Percentiles rank a stretch among this genome's conserved stretches.
These are phyloP conservation scores for Salix brachista DNA, from an alignment of 345 rosid genomes.

Conservation along the genomic window DNA sequence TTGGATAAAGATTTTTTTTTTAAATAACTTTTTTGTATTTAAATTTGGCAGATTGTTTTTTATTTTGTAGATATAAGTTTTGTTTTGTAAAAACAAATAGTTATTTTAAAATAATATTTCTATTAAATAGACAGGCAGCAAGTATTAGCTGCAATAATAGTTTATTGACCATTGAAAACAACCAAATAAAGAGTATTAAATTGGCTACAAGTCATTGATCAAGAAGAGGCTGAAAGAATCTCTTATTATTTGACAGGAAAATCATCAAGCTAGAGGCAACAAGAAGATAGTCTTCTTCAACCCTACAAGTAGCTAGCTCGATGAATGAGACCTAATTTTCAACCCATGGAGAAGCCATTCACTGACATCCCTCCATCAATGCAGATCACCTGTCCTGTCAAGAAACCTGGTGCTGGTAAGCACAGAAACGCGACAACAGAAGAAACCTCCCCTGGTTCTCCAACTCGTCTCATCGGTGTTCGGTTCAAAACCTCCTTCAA, in stretches of 20 bases:
- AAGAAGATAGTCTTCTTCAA: background rate
- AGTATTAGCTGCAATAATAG: no score
- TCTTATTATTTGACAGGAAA: background rate
- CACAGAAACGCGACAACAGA: background rate
- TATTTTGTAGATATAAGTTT: no score
- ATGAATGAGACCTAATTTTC: background rate
- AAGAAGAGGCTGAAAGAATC: no score
- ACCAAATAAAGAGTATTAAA: no score
- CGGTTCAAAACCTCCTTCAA: background rate
- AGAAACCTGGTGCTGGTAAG: background rate
- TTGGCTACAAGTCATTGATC: no score
- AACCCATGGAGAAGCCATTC: background rate
- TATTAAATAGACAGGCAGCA: no score
- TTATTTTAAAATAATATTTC: no score
- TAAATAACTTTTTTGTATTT: no score
- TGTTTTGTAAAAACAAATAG: no score
- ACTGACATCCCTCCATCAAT: background rate
- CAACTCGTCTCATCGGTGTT: background rate
- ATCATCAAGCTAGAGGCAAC: background rate
- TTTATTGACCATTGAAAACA: no score
- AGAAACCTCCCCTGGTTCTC: slow-evolving; percentile 2
- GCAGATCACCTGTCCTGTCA: background rate
- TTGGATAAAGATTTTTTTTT: no score
- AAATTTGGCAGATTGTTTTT: no score
- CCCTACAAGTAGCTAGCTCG: background rate